Percentiles rank a stretch among this genome's conserved stretches.
phyloP scores from a whole-genome alignment of 345 rosid genomes.

The Nephelium lappaceum region DNA sequence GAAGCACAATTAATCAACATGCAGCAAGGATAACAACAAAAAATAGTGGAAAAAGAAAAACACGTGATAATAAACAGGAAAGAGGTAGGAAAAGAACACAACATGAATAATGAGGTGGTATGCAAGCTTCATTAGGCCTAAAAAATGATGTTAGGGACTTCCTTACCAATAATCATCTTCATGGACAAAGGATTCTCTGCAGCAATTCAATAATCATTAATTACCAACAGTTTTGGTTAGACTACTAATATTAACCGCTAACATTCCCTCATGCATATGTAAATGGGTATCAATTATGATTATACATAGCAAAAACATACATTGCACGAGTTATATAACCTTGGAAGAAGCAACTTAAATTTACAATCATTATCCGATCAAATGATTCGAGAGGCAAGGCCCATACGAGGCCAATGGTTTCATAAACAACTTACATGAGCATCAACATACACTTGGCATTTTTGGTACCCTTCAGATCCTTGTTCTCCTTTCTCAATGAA shows the following conservation, averaged over 20 bases:
- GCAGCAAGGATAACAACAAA: too few species aligned
- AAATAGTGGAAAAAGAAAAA: too few species aligned
- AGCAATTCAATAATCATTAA: not conserved
- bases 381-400: not conserved
- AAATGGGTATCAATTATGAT: not conserved
- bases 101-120: too few species aligned
- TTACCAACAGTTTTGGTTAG: not conserved
- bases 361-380: not conserved
- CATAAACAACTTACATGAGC: conserved; percentile 14
- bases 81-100: too few species aligned
- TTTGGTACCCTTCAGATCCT: conserved; percentile 57
- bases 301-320: not conserved
- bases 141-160: too few species aligned
- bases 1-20: too few species aligned
- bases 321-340: not conserved
- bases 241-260: not conserved
- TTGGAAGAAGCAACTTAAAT: conserved; percentile 10
- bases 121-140: too few species aligned
- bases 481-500: conserved; percentile 63
- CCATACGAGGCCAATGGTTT: not conserved
- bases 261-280: not conserved
- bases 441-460: not conserved
- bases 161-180: too few species aligned
- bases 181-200: not conserved
- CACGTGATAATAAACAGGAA: too few species aligned